Percentiles rank a stretch among this genome's conserved stretches.
Conservation (phyloP, 31 red algal genomes). For the Endocladia muricata region DNA sequence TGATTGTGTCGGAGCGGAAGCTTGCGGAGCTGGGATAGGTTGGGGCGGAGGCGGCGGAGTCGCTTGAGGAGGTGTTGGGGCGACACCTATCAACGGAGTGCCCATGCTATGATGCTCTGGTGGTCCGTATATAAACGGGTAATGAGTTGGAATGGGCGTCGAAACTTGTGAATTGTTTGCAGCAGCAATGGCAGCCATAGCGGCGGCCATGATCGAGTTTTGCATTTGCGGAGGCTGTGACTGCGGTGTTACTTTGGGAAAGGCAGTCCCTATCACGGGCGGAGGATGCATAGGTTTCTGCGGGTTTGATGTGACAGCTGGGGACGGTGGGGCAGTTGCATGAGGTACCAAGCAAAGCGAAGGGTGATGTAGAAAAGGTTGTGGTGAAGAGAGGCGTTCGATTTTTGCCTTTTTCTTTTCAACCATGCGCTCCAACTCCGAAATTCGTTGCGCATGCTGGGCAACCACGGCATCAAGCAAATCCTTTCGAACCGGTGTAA, state of each 20-base stretch:
- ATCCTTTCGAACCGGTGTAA: slow-evolving; percentile 30
- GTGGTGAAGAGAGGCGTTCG: slow-evolving; percentile 43
- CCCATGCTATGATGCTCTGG: slow-evolving; percentile 13
- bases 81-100: neutral
- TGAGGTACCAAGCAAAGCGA: neutral
- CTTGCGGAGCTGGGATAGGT: neutral
- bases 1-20: neutral
- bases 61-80: slow-evolving; percentile 6
- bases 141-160: neutral
- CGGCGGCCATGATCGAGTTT: neutral
- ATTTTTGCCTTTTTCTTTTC: slow-evolving; percentile 65
- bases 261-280: neutral
- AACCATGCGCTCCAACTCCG: slow-evolving; percentile 65
- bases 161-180: slow-evolving; percentile 1
- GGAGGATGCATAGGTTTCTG: neutral
- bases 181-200: neutral
- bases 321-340: neutral
- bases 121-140: slow-evolving; percentile 10
- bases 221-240: neutral
- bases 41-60: neutral
- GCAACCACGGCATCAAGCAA: slow-evolving; percentile 51
- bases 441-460: slow-evolving; percentile 61
- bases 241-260: neutral
- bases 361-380: slow-evolving; percentile 7
- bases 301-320: neutral